phyloP scores from a whole-genome alignment of 2,329 filamentous ascomycete genomes.

The Niveomyces coronatus region DNA sequence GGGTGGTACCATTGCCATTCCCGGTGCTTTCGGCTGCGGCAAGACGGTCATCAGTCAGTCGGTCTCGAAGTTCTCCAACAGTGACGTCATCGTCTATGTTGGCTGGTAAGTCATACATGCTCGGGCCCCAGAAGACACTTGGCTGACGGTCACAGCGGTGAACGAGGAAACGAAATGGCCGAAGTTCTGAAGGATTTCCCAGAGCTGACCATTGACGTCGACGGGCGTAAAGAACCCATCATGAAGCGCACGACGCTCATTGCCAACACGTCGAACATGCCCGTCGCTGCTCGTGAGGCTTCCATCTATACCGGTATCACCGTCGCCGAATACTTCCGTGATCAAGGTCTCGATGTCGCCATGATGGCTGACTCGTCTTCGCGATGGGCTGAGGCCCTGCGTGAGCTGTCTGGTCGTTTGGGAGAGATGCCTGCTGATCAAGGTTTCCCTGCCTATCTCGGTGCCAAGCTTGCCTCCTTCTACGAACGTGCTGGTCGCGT shows the following conservation, averaged over 20 bases:
- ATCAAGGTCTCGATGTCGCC: conserved; percentile 92
- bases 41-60: conserved; percentile 99
- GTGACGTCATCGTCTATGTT: conserved; percentile 96
- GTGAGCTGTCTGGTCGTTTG: conserved; percentile 96
- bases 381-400: conserved; percentile 95
- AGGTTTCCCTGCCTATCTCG: conserved; percentile 95
- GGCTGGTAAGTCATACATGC: conserved; percentile 42
- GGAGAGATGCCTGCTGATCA: conserved; percentile 99
- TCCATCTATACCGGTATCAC: conserved; percentile 98
- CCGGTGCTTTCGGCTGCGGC: conserved; percentile 94
- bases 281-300: conserved; percentile 92
- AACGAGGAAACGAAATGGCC: conserved; percentile 98
- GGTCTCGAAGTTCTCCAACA: conserved; percentile 99
- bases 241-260: conserved; percentile 99
- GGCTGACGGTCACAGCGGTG: conserved; percentile 37
- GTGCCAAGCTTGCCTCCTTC: conserved; percentile 95
- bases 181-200: conserved; percentile 99
- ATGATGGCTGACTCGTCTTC: conserved; percentile 99
- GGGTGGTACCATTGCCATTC: conserved; percentile 95
- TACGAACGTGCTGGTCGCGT: conserved; percentile 96
- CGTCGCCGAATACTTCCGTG: conserved; percentile 91
- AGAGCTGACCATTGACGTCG: conserved; percentile 88
- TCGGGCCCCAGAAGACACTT: conserved; percentile 19
- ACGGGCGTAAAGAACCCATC: conserved; percentile 93
- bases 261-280: conserved; percentile 99